Evolutionary conservation across 2,329 filamentous ascomycete genomes (phyloP).

Genomic region (Mycosphaerelloides madeirae): DNA sequence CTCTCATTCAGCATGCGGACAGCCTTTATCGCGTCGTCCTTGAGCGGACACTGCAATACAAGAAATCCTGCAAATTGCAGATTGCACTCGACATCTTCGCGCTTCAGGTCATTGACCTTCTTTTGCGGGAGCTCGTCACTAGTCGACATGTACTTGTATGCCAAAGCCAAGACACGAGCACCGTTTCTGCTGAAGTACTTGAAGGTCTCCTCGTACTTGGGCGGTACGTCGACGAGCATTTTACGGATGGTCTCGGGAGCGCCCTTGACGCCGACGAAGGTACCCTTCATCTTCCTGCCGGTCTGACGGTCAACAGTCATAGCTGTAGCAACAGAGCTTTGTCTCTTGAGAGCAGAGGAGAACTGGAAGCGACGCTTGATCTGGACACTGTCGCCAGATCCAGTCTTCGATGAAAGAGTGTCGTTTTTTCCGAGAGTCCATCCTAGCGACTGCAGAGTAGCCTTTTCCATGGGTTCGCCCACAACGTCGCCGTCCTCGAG

Average conservation of each 20-base stretch:
- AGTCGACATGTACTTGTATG: constrained; percentile 82
- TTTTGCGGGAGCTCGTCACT: constrained; percentile 76
- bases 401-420: constrained; percentile 66
- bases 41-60: constrained; percentile 89
- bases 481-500: constrained; percentile 96
- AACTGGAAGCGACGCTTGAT: constrained; percentile 98
- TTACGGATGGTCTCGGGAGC: constrained; percentile 94
- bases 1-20: constrained; percentile 98
- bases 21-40: constrained; percentile 90
- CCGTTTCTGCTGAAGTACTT: constrained; percentile 97
- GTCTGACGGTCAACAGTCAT: constrained; percentile 65
- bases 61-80: constrained; percentile 91
- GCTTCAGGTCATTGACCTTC: constrained; percentile 88
- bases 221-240: constrained; percentile 78
- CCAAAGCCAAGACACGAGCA: constrained; percentile 86
- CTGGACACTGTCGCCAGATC: constrained; percentile 69
- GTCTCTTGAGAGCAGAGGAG: constrained; percentile 90
- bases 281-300: constrained; percentile 72
- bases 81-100: constrained; percentile 82
- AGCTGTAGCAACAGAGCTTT: constrained; percentile 88
- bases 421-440: constrained; percentile 93
- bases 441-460: constrained; percentile 79
- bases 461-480: constrained; percentile 98
- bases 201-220: constrained; percentile 94
- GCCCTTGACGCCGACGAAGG: constrained; percentile 93